These are phyloP conservation scores for Penicillium sp. DNA, from an alignment of 2,329 filamentous ascomycete species.

Conservation along the genomic window DNA sequence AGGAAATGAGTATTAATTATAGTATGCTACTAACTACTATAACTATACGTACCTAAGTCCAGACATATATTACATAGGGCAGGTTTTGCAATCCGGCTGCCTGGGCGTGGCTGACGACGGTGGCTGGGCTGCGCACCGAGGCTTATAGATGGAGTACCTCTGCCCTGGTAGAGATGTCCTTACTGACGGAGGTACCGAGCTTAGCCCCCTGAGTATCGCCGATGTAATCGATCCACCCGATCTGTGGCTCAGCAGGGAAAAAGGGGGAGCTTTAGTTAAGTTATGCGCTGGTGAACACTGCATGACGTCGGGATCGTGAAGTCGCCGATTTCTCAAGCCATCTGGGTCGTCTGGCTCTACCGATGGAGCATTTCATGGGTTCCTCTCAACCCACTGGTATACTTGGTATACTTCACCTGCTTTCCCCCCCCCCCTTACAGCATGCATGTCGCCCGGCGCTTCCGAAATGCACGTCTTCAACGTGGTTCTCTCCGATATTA, in stretches of 20 bases:
- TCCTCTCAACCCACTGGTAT: not conserved
- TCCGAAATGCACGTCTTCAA: not conserved
- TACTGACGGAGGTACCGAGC: too few relatives aligned
- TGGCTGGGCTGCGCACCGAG: too few relatives aligned
- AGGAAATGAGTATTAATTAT: too few relatives aligned
- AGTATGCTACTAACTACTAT: too few relatives aligned
- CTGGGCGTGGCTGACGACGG: too few relatives aligned
- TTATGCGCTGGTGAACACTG: constrained; percentile 9
- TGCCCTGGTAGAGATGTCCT: too few relatives aligned
- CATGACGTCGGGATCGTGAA: constrained; percentile 20
- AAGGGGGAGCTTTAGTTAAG: not conserved
- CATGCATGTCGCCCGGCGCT: not conserved
- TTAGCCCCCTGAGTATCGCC: not conserved
- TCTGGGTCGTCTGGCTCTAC: not conserved
- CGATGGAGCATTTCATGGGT: not conserved
- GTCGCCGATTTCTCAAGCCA: not conserved
- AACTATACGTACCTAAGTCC: too few relatives aligned
- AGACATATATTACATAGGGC: too few relatives aligned
- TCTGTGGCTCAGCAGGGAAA: constrained; percentile 18
- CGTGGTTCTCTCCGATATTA: too few relatives aligned
- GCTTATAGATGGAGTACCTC: too few relatives aligned
- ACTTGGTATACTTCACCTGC: not conserved
- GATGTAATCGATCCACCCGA: constrained; percentile 11
- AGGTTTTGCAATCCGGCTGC: too few relatives aligned
- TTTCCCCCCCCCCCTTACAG: not conserved